A percentile compares a stretch with the other conserved stretches of the same genome.
phyloP scores from a whole-genome alignment of 2,329 filamentous ascomycete genomes.

The Pseudogymnoascus sp. region DNA sequence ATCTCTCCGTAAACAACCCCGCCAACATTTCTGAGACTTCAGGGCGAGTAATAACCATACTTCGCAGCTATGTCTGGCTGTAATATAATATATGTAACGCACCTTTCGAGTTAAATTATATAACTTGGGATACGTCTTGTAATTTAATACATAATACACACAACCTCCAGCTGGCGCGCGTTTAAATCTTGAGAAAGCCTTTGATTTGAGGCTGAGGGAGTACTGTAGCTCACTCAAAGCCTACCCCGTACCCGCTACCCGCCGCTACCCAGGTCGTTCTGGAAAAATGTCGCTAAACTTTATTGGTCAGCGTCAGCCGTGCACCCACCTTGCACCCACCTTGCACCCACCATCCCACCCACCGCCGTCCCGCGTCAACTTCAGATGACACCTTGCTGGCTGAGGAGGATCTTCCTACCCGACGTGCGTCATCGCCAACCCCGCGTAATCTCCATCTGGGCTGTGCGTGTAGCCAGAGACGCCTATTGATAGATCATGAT shows the following conservation, averaged over 20 bases:
- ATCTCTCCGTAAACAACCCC: background rate
- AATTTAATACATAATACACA: background rate
- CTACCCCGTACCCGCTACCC: background rate
- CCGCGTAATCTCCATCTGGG: background rate
- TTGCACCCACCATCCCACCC: background rate
- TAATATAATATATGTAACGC: background rate
- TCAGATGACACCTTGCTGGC: slow-evolving; percentile 7
- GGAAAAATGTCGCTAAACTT: background rate
- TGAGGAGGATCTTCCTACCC: background rate
- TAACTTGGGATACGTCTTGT: background rate
- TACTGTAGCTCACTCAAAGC: background rate
- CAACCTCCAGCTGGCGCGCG: background rate
- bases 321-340: background rate
- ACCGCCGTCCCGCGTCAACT: background rate
- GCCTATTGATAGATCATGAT: slow-evolving; percentile 7
- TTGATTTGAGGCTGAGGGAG: background rate
- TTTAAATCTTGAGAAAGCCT: background rate
- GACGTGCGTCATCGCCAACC: slow-evolving; percentile 2
- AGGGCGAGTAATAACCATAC: background rate
- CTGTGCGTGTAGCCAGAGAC: background rate
- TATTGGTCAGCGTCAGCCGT: slow-evolving; percentile 1
- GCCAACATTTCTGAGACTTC: background rate
- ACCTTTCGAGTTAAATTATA: background rate
- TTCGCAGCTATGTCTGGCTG: background rate
- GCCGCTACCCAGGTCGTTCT: background rate